Evolutionary conservation across 2,329 filamentous ascomycete species (phyloP).

Genomic region (Fusarium setosum): DNA sequence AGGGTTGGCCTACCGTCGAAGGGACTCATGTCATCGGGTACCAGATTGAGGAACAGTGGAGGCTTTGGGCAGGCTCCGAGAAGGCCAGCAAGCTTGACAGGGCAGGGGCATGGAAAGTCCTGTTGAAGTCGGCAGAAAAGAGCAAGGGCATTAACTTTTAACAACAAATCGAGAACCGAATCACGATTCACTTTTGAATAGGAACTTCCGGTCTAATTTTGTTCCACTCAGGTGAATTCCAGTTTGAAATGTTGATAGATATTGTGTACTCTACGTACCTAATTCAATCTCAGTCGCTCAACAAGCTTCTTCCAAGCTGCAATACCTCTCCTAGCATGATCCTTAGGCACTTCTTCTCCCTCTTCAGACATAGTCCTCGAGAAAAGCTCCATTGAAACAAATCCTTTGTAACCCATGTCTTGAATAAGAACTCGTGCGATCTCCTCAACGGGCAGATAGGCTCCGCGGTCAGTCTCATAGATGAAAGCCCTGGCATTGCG

Average conservation of each 20-base stretch:
- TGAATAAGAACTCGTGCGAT: constrained; percentile 71
- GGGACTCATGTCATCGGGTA: constrained; percentile 54
- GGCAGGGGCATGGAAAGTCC: constrained; percentile 15
- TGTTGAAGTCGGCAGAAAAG: constrained; percentile 15
- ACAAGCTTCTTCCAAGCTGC: constrained; percentile 19
- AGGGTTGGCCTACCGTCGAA: constrained; percentile 52
- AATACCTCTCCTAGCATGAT: constrained; percentile 11
- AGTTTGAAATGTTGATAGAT: too few species aligned
- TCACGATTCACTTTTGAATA: too few species aligned
- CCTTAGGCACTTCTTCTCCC: constrained; percentile 3
- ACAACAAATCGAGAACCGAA: too few species aligned
- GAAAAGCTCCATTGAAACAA: constrained; percentile 77
- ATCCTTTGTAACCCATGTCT: constrained; percentile 72
- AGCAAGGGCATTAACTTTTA: constrained; percentile 21
- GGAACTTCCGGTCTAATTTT: too few species aligned
- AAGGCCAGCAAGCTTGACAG: constrained; percentile 25
- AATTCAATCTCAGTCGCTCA: constrained; percentile 1
- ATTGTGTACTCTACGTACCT: too few species aligned
- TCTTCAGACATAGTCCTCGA: constrained; percentile 41
- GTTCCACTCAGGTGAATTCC: too few species aligned
- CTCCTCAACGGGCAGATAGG: constrained; percentile 69
- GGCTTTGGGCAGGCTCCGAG: constrained; percentile 42
- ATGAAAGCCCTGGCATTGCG: constrained; percentile 71
- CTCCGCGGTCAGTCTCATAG: constrained; percentile 52
- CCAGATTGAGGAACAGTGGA: constrained; percentile 55